These are phyloP conservation scores for Blastobotrys terrestris DNA, from an alignment of 805 yeast species.

Conservation along the genomic window DNA sequence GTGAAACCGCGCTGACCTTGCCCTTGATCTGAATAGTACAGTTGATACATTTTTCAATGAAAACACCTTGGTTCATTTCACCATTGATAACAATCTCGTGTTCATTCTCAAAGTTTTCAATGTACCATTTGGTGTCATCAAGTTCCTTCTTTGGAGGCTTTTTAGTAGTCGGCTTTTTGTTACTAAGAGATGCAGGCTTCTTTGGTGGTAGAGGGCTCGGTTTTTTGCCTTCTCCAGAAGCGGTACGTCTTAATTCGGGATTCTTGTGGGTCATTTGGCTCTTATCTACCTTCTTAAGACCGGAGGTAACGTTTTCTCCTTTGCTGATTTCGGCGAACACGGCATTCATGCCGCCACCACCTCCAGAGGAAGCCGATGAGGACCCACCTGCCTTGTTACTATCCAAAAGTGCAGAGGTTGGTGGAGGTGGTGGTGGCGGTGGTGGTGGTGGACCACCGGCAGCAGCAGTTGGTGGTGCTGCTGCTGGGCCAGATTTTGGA, in stretches of 20 bases:
- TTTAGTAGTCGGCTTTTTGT: constrained; percentile 30
- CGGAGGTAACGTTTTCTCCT: constrained; percentile 79
- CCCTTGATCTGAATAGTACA: constrained; percentile 80
- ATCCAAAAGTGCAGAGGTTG: constrained; percentile 52
- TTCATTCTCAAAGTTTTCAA: constrained; percentile 66
- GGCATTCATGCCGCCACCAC: constrained; percentile 63
- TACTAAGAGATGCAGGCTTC: constrained; percentile 60
- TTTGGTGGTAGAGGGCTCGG: constrained; percentile 71
- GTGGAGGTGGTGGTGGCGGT: constrained; percentile 87
- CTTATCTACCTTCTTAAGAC: constrained; percentile 86
- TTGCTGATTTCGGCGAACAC: constrained; percentile 86
- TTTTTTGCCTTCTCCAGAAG: constrained; percentile 44
- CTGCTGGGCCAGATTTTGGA: constrained; percentile 14
- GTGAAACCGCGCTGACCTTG: constrained; percentile 80
- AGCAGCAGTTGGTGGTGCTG: constrained; percentile 27
- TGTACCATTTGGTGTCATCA: constrained; percentile 81
- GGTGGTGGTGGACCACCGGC: constrained; percentile 65
- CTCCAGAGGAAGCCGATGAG: constrained; percentile 23
- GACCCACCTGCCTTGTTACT: constrained; percentile 20
- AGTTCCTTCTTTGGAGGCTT: constrained; percentile 62
- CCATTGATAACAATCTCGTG: constrained; percentile 69
- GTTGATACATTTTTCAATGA: constrained; percentile 73
- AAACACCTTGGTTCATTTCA: constrained; percentile 80
- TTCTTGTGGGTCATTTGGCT: constrained; percentile 92
- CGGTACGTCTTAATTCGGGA: constrained; percentile 62